These are phyloP conservation scores for Botrytis tulipae DNA, from an alignment of 2,329 filamentous ascomycete genomes.

Conservation along the genomic window DNA sequence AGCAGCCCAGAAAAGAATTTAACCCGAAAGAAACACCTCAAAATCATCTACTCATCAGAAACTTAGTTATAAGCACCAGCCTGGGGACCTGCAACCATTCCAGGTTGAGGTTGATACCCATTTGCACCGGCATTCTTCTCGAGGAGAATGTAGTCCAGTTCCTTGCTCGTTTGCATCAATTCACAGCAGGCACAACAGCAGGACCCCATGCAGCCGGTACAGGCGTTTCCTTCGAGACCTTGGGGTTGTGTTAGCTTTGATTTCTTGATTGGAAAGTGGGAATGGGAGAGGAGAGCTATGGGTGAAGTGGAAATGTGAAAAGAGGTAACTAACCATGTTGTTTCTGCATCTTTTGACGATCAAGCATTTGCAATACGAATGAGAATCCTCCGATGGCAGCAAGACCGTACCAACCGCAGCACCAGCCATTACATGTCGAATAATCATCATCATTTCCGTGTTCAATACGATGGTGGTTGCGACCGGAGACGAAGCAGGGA, in stretches of 20 bases:
- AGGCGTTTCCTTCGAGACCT: slow-evolving; percentile 17
- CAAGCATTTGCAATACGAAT: slow-evolving; percentile 19
- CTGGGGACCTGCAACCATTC: slow-evolving; percentile 11
- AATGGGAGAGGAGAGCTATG: background rate
- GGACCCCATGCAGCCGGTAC: slow-evolving; percentile 1
- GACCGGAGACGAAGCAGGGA: slow-evolving; percentile 20
- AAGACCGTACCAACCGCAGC: slow-evolving; percentile 11
- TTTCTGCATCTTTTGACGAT: slow-evolving; percentile 17
- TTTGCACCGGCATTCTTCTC: background rate
- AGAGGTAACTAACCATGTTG: slow-evolving; percentile 5
- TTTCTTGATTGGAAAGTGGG: background rate
- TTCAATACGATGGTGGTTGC: slow-evolving; percentile 18
- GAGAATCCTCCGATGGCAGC: background rate
- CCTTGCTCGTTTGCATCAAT: slow-evolving; percentile 23
- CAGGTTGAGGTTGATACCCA: slow-evolving; percentile 4
- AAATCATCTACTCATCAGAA: background rate
- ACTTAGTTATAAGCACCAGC: background rate
- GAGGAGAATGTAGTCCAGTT: slow-evolving; percentile 16
- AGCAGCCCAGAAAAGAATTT: background rate
- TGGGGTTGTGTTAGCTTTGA: background rate
- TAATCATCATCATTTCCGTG: slow-evolving; percentile 13
- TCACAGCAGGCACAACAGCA: slow-evolving; percentile 21
- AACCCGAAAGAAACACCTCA: background rate
- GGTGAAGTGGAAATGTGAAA: background rate
- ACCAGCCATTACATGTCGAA: slow-evolving; percentile 11